Evolutionary conservation across 1,284 basidiomycete genomes (phyloP).

Genomic region (Ceratobasidium sp.): DNA sequence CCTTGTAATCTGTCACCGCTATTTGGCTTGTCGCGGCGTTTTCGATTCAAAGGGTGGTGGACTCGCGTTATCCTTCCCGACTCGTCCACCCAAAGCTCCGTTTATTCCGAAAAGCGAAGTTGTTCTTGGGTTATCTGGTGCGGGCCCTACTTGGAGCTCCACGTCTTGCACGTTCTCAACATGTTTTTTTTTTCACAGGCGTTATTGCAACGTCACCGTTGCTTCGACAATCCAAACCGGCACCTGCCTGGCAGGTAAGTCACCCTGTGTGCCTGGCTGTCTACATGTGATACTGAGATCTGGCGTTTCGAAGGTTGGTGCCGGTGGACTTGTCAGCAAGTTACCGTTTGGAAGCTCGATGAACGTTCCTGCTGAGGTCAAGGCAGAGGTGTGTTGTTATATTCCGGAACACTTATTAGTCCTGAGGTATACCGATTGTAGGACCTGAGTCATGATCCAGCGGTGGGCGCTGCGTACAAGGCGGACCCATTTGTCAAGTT

Average conservation of each 20-base stretch:
- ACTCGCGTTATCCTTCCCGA: conserved; percentile 72
- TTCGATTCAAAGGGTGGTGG: conserved; percentile 70
- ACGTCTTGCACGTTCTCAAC: conserved; percentile 55
- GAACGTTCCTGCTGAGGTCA: conserved; percentile 72
- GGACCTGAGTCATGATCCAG: conserved; percentile 47
- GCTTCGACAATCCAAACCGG: conserved; percentile 72
- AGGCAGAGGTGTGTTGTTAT: conserved; percentile 64
- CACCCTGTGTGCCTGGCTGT: not conserved
- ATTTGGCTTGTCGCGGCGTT: too few species aligned
- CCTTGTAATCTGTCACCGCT: not conserved
- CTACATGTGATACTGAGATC: not conserved
- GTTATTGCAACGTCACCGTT: conserved; percentile 80
- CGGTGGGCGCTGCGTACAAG: conserved; percentile 33
- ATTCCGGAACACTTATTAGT: too few species aligned
- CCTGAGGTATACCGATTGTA: not conserved
- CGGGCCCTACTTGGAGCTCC: conserved; percentile 19
- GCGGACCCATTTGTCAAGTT: conserved; percentile 45
- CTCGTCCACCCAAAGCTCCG: conserved; percentile 60
- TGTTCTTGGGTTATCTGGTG: conserved; percentile 33
- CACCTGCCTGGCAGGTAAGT: conserved; percentile 64
- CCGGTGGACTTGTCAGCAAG: conserved; percentile 65
- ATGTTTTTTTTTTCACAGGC: conserved; percentile 69
- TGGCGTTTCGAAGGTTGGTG: conserved; percentile 50
- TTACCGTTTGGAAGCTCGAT: conserved; percentile 63
- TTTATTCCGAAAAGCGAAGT: conserved; percentile 38